Base-by-base conservation (phyloP, 371 early-diverging fungal species). In the Batkoa obscura region DNA sequence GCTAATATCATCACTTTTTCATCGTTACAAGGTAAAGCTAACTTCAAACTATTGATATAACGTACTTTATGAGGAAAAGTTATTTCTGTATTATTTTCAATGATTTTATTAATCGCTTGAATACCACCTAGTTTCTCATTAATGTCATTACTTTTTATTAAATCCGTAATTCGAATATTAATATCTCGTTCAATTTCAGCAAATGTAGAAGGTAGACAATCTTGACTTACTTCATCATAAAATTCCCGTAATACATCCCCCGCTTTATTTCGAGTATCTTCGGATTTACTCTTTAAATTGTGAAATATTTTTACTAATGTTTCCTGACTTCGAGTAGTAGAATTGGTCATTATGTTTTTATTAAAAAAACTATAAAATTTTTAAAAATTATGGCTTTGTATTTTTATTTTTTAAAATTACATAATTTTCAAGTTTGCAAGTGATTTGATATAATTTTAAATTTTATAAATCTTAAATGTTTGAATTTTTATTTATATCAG, bases 11-110 rank as follows among this genome's bases (percentile, higher is more conserved):
- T 86, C n/a, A 83, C 80, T 62, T 81, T 80, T 33, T 81, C 79
- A 65, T 90, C 91, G 53, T 66, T 74, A 56, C 86, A 81, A 0
- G 89, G 90, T 47, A 93, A 72, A 36, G 89, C 78, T 41, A 74
- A 77, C n/a, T 84, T 76, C 43, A 93, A 66, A 60, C 88, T 90
- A 63, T 87, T 89, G 30, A 88, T 82, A 60, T 86, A 90, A 38
- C 90, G 79, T 2, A 81, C 75, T 33, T 77, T 67, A 61, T 82
- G 81, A 42, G 76, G 80, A n/a, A 88, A 80, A 66, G 84, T 87
- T 56, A 88, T 85, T 60, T 90, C 89, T 30, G 77, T 76, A 56
- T 88, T 88, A 34, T 89, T 73, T 37, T 86, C 90, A 54, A 90
- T 87, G 51, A 93, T 66, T 50, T 78, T 75, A 64, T 91, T 90